Base-by-base conservation (phyloP, 2,329 filamentous ascomycete genomes). In the Chaetoscypha palmicola region DNA sequence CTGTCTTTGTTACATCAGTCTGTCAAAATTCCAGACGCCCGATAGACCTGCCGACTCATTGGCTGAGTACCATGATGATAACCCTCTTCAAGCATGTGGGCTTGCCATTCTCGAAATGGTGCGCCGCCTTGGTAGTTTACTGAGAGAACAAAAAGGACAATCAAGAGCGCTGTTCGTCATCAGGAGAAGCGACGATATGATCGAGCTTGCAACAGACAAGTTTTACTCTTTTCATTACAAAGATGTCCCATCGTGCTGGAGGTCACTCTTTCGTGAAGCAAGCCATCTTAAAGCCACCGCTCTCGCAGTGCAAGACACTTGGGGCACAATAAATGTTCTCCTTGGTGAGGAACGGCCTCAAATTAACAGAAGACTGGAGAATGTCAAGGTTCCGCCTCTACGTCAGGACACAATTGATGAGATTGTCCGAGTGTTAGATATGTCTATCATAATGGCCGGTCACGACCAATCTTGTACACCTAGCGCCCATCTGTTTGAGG, bases 221-320 rank as follows among this genome's bases (percentile, higher is more conserved):
- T 76, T 91, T 49, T 83, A 90, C 55, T 73, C 81, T 3, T 87
- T 77, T 49, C 73, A 78, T 1, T 89, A 78, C 60, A 75, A 74
- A 49, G 70, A 79, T 23, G 74, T 91, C 4, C 83, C 82, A 0
- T 58, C 62, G 7, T 77, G 74, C 56, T 92, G 86, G 86, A 69
- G 81, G 19, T 70, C 79, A 50, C 64, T 90, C 4, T 89, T 86
- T 58, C 81, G 81, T 1, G 83, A 89, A 43, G 77, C 81, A 1
- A 76, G 77, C 43, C 71, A 91, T 9, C 69, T 85, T 57, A 76
- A 76, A 52, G 81, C 79, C 17, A 66, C 69, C 50, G 51, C 46
- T 49, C 20, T 58, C 5, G 35, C 65, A 8, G 44, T 51, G 64
- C 16, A 54, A 46, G 44, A 52, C 5, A 38, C 48, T 20, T 50